A percentile compares a stretch with the other conserved stretches of the same genome.
phyloP scores from a whole-genome alignment of 345 rosid species.

The Citrus australasica region DNA sequence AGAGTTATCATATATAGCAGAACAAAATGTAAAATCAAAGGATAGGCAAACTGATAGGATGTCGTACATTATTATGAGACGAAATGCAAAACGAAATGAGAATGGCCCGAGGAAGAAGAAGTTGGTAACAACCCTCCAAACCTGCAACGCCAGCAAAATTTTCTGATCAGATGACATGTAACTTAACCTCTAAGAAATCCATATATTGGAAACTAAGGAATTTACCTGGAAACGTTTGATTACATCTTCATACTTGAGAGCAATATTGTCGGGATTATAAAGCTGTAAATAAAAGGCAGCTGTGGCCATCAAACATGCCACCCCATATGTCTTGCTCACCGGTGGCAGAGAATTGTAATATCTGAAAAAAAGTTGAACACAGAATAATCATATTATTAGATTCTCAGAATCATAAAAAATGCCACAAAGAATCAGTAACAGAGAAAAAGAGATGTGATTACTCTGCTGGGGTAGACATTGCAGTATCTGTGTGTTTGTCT shows the following conservation, averaged over 20 bases:
- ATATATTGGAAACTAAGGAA: not conserved
- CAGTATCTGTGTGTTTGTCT: not conserved
- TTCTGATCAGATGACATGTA: not conserved
- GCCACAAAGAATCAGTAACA: not conserved
- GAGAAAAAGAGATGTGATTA: conserved; percentile 24
- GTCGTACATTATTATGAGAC: conserved; percentile 53
- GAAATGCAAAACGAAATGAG: conserved; percentile 49
- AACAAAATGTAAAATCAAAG: not conserved
- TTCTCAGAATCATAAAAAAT: not conserved
- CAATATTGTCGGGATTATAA: conserved; percentile 29
- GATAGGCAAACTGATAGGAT: not conserved
- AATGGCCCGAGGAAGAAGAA: conserved; percentile 60
- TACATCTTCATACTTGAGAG: conserved; percentile 44
- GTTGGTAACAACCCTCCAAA: conserved; percentile 62
- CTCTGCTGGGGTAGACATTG: conserved; percentile 64
- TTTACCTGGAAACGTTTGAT: conserved; percentile 51
- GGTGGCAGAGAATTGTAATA: conserved; percentile 61
- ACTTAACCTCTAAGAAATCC: not conserved
- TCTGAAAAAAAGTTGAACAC: conserved; percentile 20
- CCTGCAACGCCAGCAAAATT: conserved; percentile 22
- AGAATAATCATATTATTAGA: not conserved
- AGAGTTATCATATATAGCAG: not conserved
- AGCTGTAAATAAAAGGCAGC: conserved; percentile 41
- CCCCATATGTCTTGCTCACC: conserved; percentile 64
- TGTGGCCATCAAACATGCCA: conserved; percentile 55